Base-by-base conservation (phyloP, 164 flowering plant species). In the Nymphaea thermarum region DNA sequence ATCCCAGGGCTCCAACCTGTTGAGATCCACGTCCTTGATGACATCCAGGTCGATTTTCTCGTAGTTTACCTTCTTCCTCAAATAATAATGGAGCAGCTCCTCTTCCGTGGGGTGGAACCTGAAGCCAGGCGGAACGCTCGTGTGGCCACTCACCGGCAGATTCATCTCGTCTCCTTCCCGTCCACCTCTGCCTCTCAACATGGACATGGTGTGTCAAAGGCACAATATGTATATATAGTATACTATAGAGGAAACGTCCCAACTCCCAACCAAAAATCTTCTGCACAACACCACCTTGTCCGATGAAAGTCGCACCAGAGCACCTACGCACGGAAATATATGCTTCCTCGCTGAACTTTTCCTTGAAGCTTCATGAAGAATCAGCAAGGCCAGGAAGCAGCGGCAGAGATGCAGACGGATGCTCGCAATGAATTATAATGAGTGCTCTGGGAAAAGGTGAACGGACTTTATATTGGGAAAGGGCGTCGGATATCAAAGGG, bases 1-100 rank as follows among this genome's bases (percentile, higher is more conserved):
- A 64, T 74, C 77, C 77, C 77, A 74, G 43, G 77, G 77, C 64
- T 74, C 77, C 36, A 74, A 63, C 17, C 66, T 64, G 42, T 70
- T 66, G 18, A 74, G 73, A 74, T 74, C 77, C 18, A 74, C 67
- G 17, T 74, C 77, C 25, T 67, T 55, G 60, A 74, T 74, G 36
- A 74, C 77, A 11, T 74, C 70, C 16, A 70, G 64, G 60, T 70
- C 73, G 68, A 70, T 70, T 67, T 74, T 71, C 62, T 70, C 67
- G n/a, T 57, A 70, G 2, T 64, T 64, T 3, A 74, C 77, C 64
- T 74, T 74, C 68, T 67, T 67, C 71, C 60, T 74, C 65, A 74
- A 60, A 60, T 74, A 74, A 44, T 70, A 74, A 4, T 69, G 70
- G 3, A 74, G 67, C 17, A 74, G 70, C 66, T 74, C 77, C 65